Base-by-base conservation (phyloP, 1,139 yeast species). In the Scheffersomyces parashehatae region DNA sequence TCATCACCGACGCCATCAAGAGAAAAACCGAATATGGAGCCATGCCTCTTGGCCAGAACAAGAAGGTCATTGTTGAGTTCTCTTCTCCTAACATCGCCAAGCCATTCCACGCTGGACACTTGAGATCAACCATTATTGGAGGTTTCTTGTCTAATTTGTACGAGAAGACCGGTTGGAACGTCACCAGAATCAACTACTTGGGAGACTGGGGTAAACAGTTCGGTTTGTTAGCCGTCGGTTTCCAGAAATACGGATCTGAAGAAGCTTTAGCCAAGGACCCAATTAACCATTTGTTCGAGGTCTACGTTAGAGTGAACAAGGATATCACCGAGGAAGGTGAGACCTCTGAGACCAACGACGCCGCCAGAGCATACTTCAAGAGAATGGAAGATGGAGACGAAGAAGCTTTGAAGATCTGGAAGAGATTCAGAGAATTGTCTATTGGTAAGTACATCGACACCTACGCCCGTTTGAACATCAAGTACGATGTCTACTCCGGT, bases 171-270 rank as follows among this genome's bases (percentile, higher is more conserved):
- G 98, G 98, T 35, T 93, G 93, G 87, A 81, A 88, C 13, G 99
- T 95, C 36, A 72, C 79, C 53, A 83, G 97, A 72, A 77, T 93
- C 73, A 93, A 93, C 72, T 93, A 95, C 70, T 77, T 93, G 55
- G 99, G 99, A 62, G 99, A 93, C 71, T 93, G 99, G 99, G 99
- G 99, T 45, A 93, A 95, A 70, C 99, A 93, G 73, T 93, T 93
- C 62, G 99, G 99, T 67, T 73, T 91, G 42, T 78, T 93, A 54
- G 99, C 99, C 29, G 85, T 95, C 52, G 99, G 98, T 41, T 93
- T 86, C 64, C 81, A 82, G 46, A 82, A 79, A 60, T 93, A 87
- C 60, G 99, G 99, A 41, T 70, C 77, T 50, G 96, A 87, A 62
- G 88, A 85, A 58, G 71, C 73, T 45, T 77, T 93, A 52, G 75